Conservation (phyloP, 768 basidiomycete genomes). For the Lactifluus pinguis region DNA sequence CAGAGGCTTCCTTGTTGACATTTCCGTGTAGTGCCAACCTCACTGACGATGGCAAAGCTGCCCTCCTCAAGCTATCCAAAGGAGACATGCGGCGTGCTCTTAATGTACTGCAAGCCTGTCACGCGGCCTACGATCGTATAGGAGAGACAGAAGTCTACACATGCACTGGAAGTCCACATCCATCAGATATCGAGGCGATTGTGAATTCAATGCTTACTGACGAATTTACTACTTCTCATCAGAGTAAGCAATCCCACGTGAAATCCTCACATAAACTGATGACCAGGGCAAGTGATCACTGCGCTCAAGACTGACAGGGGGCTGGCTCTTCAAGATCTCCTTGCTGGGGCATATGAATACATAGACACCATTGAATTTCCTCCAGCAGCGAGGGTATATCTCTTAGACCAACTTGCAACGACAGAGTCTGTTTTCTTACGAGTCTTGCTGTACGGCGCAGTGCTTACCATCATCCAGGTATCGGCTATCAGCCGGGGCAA, state of each 20-base stretch:
- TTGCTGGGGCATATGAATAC: constrained; percentile 87
- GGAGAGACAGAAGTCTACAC: constrained; percentile 92
- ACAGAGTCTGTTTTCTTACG: constrained; percentile 60
- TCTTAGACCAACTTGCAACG: constrained; percentile 90
- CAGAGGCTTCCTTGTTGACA: not conserved
- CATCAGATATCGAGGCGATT: constrained; percentile 86
- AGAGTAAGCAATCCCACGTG: constrained; percentile 39
- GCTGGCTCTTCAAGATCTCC: constrained; percentile 88
- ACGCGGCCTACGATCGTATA: constrained; percentile 86
- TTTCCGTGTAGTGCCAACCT: constrained; percentile 59
- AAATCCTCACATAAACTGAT: not conserved
- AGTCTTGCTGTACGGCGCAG: not conserved
- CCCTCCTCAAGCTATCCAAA: constrained; percentile 86
- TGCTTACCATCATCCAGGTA: constrained; percentile 44
- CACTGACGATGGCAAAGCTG: constrained; percentile 77
- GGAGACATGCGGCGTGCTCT: constrained; percentile 97
- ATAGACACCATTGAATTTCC: constrained; percentile 80
- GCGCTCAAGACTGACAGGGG: constrained; percentile 86
- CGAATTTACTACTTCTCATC: constrained; percentile 88
- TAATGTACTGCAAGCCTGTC: constrained; percentile 95
- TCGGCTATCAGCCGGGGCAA: constrained; percentile 85
- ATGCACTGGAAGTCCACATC: constrained; percentile 95
- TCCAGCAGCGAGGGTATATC: constrained; percentile 77
- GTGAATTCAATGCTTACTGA: constrained; percentile 94
- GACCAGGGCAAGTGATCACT: constrained; percentile 58